Evolutionary conservation across 176 grass and related monocot species (phyloP), one percentile per base, ranked within the genome.

Genomic region (Bothriochloa decipiens): DNA sequence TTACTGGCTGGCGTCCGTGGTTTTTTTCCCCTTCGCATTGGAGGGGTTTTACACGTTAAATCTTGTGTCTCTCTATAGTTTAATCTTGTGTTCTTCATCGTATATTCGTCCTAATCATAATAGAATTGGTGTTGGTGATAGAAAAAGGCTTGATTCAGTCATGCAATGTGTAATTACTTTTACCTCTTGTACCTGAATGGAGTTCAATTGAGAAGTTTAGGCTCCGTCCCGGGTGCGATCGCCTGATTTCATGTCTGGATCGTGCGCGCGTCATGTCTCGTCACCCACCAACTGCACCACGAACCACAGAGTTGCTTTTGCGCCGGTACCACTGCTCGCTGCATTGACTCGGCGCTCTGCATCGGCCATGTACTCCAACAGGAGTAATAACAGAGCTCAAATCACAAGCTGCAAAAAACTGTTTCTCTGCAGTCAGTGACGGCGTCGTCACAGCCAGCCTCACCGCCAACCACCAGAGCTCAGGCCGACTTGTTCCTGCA

Each of bases 111-210:
- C n/a, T n/a, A n/a, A n/a, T n/a, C n/a, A n/a, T n/a, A n/a, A n/a
- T n/a, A n/a, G n/a, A n/a, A n/a, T n/a, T n/a, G n/a, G n/a, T 32
- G 29, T 32, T 73, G 46, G 79, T 65, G 18, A 77, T 81, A 82
- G 83, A 43, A 9, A 66, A 8, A 45, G 66, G 65, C 52, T 11
- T 43, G 46, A 35, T 85, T 53, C 68, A 70, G 4, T 55, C 23
- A 73, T 69, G 53, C 42, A 79, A 67, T 57, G 18, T 57, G 22
- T 23, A 60, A 83, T 74, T 89, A 75, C 60, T 49, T 49, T 74
- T 89, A 75, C 60, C 39, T n/a, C 57, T 79, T 74, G 67, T 28
- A 12, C 88, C 53, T 74, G 72, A 66, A 83, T 65, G 79, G 14
- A 58, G 82, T 52, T 63, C 35, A 35, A 58, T 75, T 61, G 18